phyloP scores from a whole-genome alignment of 2,329 filamentous ascomycete species.

The Sporothrix sp. region DNA sequence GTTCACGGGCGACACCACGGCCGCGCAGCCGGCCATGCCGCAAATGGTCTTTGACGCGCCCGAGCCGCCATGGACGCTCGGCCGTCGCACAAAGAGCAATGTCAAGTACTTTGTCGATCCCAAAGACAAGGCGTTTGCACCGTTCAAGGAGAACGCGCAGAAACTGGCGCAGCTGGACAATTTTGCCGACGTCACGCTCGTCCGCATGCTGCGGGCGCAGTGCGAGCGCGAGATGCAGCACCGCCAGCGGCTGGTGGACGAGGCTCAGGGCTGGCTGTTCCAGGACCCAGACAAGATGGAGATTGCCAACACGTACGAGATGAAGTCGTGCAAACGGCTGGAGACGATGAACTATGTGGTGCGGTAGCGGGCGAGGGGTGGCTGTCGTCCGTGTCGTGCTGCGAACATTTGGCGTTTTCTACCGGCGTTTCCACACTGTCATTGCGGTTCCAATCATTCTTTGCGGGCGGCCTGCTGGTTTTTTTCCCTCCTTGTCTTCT shows the following conservation, averaged over 20 bases:
- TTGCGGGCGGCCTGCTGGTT: neutral
- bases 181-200: constrained; percentile 62
- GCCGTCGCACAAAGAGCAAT: constrained; percentile 60
- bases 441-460: neutral
- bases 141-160: constrained; percentile 46
- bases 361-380: constrained; percentile 3
- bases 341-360: constrained; percentile 28
- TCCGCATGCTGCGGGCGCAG: constrained; percentile 55
- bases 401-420: neutral
- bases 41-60: constrained; percentile 67
- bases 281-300: constrained; percentile 71
- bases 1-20: constrained; percentile 48
- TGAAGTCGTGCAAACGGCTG: constrained; percentile 44
- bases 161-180: constrained; percentile 69
- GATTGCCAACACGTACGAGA: constrained; percentile 47
- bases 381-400: neutral
- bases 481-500: neutral
- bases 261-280: constrained; percentile 81
- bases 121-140: constrained; percentile 50
- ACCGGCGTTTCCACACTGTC: neutral
- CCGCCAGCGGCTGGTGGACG: constrained; percentile 59
- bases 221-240: constrained; percentile 66
- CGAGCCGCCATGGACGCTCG: constrained; percentile 59
- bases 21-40: constrained; percentile 48
- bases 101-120: constrained; percentile 84